phyloP scores from a whole-genome alignment of 495 filamentous ascomycete genomes.

The Trichoderma gamsii region DNA sequence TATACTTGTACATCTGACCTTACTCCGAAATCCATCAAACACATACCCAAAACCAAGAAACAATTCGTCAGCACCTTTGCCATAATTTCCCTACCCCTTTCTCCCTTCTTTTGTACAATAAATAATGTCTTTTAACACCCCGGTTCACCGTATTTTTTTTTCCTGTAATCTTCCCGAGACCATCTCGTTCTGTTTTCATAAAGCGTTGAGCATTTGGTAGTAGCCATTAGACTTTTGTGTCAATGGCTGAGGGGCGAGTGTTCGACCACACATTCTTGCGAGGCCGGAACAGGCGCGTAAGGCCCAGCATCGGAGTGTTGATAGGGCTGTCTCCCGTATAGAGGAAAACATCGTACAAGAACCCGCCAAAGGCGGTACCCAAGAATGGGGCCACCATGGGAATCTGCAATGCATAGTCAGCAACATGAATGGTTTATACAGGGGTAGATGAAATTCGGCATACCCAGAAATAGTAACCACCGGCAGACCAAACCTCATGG shows the following conservation, averaged over 20 bases:
- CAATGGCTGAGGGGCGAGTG: background rate
- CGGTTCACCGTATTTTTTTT: constrained; percentile 1
- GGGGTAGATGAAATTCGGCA: background rate
- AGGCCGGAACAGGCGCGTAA: constrained; percentile 36
- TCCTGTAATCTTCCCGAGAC: constrained; percentile 3
- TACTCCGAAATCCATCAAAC: background rate
- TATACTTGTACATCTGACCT: background rate
- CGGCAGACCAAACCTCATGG: constrained; percentile 55
- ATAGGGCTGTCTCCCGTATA: constrained; percentile 55
- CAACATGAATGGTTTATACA: background rate
- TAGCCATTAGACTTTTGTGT: background rate
- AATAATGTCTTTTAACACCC: background rate
- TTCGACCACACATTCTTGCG: constrained; percentile 15
- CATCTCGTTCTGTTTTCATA: constrained; percentile 7
- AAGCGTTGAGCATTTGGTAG: background rate
- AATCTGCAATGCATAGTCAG: constrained; percentile 21
- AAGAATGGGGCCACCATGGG: constrained; percentile 54
- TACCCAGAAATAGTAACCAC: constrained; percentile 60
- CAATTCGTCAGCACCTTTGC: background rate
- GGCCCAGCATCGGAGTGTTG: constrained; percentile 52
- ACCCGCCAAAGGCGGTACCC: constrained; percentile 54
- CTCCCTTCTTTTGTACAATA: background rate
- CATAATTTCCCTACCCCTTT: background rate
- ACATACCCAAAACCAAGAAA: background rate
- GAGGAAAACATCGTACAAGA: constrained; percentile 56